phyloP scores from a whole-genome alignment of 768 basidiomycete species.

The Pisolithus sp. region DNA sequence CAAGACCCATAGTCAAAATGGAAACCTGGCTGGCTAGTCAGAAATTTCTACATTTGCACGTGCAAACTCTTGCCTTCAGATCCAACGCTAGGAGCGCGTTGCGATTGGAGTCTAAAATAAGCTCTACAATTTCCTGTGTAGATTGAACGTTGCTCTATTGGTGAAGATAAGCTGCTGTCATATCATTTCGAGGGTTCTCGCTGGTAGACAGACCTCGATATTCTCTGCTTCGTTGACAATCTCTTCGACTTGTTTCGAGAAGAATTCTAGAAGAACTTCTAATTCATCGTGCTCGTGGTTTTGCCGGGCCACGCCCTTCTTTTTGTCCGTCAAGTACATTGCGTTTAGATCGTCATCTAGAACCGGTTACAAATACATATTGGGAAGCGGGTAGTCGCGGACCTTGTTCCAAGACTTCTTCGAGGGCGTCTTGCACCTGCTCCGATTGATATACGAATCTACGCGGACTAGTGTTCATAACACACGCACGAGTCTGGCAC shows the following conservation, averaged over 20 bases:
- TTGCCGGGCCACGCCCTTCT: constrained; percentile 51
- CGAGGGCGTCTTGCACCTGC: constrained; percentile 83
- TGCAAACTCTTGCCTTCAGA: constrained; percentile 53
- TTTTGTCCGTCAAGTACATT: constrained; percentile 92
- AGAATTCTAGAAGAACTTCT: constrained; percentile 89
- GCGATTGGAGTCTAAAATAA: constrained; percentile 93
- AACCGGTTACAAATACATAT: constrained; percentile 1
- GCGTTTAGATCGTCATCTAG: constrained; percentile 90
- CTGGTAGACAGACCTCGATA: constrained; percentile 51
- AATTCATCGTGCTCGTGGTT: constrained; percentile 86
- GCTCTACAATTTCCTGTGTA: constrained; percentile 96
- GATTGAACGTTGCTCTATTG: constrained; percentile 83
- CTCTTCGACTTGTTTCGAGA: constrained; percentile 95
- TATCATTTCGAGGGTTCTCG: not conserved
- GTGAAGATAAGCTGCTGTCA: constrained; percentile 1
- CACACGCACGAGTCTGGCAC: constrained; percentile 67
- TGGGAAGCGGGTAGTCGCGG: constrained; percentile 4
- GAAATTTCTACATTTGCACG: not conserved
- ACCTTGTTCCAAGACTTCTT: constrained; percentile 91
- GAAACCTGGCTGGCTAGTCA: constrained; percentile 51
- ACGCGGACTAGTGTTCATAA: not conserved
- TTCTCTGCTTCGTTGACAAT: constrained; percentile 90
- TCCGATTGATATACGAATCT: constrained; percentile 1
- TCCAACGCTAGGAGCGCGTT: constrained; percentile 89
- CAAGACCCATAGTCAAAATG: constrained; percentile 91